phyloP scores from a whole-genome alignment of 441 rosid species.

The Adansonia gregorii region DNA sequence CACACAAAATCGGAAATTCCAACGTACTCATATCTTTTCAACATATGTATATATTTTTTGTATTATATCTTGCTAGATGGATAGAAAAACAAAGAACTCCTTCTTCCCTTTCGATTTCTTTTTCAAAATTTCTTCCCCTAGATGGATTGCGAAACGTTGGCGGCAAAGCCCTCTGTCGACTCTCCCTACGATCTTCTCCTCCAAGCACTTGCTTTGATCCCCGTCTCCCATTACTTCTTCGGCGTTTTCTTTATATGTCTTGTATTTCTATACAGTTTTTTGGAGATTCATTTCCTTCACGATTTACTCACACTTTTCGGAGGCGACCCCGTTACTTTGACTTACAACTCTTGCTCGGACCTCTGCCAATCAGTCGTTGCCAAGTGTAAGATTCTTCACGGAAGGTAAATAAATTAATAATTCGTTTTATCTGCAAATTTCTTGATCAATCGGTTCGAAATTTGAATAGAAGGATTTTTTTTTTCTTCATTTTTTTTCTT shows the following conservation, averaged over 20 bases:
- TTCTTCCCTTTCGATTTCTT: background rate
- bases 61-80: too few relatives aligned
- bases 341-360: constrained; percentile 50
- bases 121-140: background rate
- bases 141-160: constrained; percentile 19
- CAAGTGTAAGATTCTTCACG: constrained; percentile 62
- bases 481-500: background rate
- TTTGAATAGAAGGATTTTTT: background rate
- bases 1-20: too few relatives aligned
- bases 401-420: constrained; percentile 43
- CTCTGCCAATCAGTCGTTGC: constrained; percentile 59
- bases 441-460: background rate
- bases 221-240: constrained; percentile 52
- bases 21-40: too few relatives aligned
- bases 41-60: too few relatives aligned
- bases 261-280: constrained; percentile 54
- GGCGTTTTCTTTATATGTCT: constrained; percentile 33
- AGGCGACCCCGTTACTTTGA: constrained; percentile 51
- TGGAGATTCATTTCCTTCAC: constrained; percentile 67
- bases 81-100: too few relatives aligned
- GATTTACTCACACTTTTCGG: constrained; percentile 50
- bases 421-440: background rate
- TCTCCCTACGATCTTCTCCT: constrained; percentile 43
- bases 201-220: constrained; percentile 43
- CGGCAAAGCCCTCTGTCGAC: constrained; percentile 18